phyloP scores from a whole-genome alignment of 345 rosid genomes.

The Citrus mangshanensis region DNA sequence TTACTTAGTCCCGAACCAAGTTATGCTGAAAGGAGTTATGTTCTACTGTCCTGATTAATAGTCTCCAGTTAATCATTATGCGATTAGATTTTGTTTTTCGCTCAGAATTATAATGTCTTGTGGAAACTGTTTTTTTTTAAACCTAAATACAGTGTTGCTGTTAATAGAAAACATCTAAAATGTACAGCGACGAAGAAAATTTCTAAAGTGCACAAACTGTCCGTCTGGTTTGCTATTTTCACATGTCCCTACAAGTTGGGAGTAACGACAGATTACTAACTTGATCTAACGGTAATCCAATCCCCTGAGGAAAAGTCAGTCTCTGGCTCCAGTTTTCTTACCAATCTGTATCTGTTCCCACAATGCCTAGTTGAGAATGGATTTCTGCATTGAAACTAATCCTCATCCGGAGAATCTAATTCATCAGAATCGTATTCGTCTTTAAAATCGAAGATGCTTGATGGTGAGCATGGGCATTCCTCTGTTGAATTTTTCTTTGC shows the following conservation, averaged over 20 bases:
- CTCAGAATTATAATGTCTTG: too few species aligned
- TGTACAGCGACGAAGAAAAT: too few species aligned
- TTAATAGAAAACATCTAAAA: background rate
- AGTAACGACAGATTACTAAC: too few species aligned
- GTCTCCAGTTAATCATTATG: too few species aligned
- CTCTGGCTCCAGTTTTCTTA: background rate
- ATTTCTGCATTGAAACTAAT: conserved; percentile 6
- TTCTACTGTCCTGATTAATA: too few species aligned
- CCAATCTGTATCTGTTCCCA: background rate
- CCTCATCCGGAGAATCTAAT: background rate
- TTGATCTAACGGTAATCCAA: too few species aligned
- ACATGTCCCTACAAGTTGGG: too few species aligned
- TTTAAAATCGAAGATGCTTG: conserved; percentile 1
- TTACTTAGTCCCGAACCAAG: too few species aligned
- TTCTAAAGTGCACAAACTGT: too few species aligned
- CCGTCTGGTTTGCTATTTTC: too few species aligned
- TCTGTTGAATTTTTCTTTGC: background rate
- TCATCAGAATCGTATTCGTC: conserved; percentile 11
- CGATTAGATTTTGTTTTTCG: too few species aligned
- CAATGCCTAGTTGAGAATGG: conserved; percentile 9
- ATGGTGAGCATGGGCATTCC: conserved; percentile 13
- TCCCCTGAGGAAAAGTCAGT: background rate
- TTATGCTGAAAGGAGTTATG: too few species aligned
- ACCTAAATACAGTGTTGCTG: background rate
- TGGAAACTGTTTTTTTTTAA: background rate